Base-by-base conservation (phyloP, 305 asterid species). In the Fraxinus greggii region DNA sequence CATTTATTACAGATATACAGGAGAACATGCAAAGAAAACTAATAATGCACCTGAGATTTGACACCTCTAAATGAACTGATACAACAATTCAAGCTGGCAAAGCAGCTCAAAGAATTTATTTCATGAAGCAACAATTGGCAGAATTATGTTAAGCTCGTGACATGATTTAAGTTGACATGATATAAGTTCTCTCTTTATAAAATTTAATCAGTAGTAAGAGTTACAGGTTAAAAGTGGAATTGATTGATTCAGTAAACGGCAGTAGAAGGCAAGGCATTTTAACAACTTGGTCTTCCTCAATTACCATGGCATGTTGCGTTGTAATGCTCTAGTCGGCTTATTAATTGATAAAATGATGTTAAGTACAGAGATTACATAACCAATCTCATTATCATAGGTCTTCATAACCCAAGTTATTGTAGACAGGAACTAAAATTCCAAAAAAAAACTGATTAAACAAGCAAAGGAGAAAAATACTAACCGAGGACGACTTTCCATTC, bases 401-500 rank as follows among this genome's bases (percentile, higher is more conserved):
- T 69, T 69, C 19, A 69, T 3, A 29, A 69, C 38, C 75, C 9
- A 0, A 28, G 36, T 69, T 69, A 69, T 17, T 15, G 23, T 17
- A 31, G 12, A 15, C 24, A 31, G 21, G 15, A 69, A 69, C 40
- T 69, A 13, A 31, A 29, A 13, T 28, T 69, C 38, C 19, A 6
- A 29, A 13, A 15, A 8, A 24, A 10, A 40, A 40, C 32, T 24
- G 17, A 63, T 21, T 67, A 72, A 26, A 61, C 51, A 4, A 5
- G 21, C 5, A 83, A 51, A 63, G 54, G 61, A 5, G 36, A 69
- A 65, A 78, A 78, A 80, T 42, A 88, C 90, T 76, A 26, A 95
- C 99, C 90, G 63, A 61, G 51, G 88, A 75, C 35, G 80, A 67
- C 42, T 84, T 92, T 79, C 98, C 99, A 38, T 82, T 78, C 86